Base-by-base conservation (phyloP, 768 basidiomycete genomes). In the Xerocomellus amylosporus region DNA sequence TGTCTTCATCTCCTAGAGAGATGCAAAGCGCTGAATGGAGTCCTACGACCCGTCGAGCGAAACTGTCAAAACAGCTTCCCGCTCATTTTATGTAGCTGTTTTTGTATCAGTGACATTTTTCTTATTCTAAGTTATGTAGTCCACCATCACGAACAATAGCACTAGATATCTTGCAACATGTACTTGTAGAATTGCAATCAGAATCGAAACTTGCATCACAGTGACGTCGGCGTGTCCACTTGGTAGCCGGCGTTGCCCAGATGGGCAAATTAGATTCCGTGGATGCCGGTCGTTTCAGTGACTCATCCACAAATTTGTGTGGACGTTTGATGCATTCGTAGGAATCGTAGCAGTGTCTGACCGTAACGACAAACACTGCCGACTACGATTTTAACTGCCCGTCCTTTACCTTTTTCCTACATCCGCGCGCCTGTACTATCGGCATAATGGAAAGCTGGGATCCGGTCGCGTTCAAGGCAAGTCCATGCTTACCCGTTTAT, bases 381-480 rank as follows among this genome's bases (percentile, higher is more conserved):
- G 14, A 30, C 43, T 26, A 6, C 46, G 5, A 41, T 31, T 24
- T 31, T 41, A 30, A 20, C 45, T 20, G 12, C 43, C 28, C 28
- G 38, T 34, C 33, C 33, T 14, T 17, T 37, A 22, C 15, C 8
- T 40, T 33, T 15, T 20, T 2, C 46, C 24, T 28, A 34, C 39
- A 19, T 15, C 17, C 15, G 38, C 49, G 20, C 24, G 17, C 44
- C 15, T 19, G 17, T 37, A 22, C 43, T 33, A 17, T 39, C 38
- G 24, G 38, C 38, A 46, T 37, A 8, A 73, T 71, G 70, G 54
- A 60, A 26, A 56, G 28, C 46, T 71, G 72, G 71, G 67, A 72
- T 49, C 59, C 67, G 9, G 61, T 54, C 50, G 65, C 65, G 46
- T 64, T 65, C 60, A 73, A 69, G 64, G 71, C 61, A 49, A 55